Evolutionary conservation across 495 filamentous ascomycete genomes (phyloP).

Genomic region (Xylaria nigripes): DNA sequence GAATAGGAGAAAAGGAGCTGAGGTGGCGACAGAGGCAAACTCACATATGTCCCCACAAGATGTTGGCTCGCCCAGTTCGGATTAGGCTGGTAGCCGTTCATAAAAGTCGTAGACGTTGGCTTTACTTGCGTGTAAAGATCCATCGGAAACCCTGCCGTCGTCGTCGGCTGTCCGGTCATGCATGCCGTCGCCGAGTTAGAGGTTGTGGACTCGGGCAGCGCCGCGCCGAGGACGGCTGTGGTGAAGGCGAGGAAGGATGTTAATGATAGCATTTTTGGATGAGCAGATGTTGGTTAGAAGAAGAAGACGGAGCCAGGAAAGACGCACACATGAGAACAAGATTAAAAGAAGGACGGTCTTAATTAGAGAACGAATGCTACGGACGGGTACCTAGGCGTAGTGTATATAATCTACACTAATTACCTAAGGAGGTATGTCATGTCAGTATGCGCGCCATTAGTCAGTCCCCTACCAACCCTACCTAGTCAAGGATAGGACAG

Average conservation of each 20-base stretch:
- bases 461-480: no score
- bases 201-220: conserved; percentile 3
- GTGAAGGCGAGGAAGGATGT: not conserved
- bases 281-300: not conserved
- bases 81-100: conserved; percentile 19
- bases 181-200: conserved; percentile 11
- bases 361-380: no score
- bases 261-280: not conserved
- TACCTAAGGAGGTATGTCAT: no score
- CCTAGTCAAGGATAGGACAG: no score
- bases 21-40: not conserved
- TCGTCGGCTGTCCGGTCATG: conserved; percentile 14
- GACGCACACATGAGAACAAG: no score
- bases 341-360: no score
- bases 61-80: conserved; percentile 16
- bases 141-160: conserved; percentile 24
- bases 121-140: conserved; percentile 13
- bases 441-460: no score
- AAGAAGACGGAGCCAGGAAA: not conserved
- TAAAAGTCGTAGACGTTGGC: conserved; percentile 12
- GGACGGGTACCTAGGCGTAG: no score
- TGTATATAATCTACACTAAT: no score
- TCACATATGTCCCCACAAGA: conserved; percentile 19
- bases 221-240: conserved; percentile 12
- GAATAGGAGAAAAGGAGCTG: not conserved